Conservation (phyloP, 1,284 basidiomycete genomes). For the Cryptococcus sp. region DNA sequence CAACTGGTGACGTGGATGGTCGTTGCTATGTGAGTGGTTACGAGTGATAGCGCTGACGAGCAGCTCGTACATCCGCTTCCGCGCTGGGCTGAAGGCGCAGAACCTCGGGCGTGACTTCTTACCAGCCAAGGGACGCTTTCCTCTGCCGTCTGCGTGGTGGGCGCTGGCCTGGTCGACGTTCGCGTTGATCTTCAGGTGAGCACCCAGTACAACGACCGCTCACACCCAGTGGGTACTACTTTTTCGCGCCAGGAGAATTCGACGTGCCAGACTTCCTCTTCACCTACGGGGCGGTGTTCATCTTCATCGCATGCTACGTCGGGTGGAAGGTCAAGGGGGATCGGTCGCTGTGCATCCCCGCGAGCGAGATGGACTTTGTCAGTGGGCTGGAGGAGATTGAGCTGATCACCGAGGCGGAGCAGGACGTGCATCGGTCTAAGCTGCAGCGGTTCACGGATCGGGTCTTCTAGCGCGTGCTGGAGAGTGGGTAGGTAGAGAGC, state of each 20-base stretch:
- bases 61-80: too few relatives aligned
- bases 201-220: neutral
- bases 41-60: too few relatives aligned
- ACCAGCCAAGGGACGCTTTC: too few relatives aligned
- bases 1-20: slow-evolving; percentile 15
- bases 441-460: too few relatives aligned
- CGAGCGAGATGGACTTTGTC: slow-evolving; percentile 18
- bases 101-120: too few relatives aligned
- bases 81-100: too few relatives aligned
- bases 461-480: too few relatives aligned
- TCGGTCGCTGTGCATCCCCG: slow-evolving; percentile 8
- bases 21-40: too few relatives aligned
- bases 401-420: slow-evolving; percentile 13
- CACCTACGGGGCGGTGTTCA: slow-evolving; percentile 19
- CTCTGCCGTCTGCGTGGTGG: slow-evolving; percentile 20
- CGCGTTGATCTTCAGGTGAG: slow-evolving; percentile 9
- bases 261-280: slow-evolving; percentile 21
- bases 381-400: slow-evolving; percentile 21
- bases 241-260: slow-evolving; percentile 17
- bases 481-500: too few relatives aligned
- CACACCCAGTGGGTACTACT: slow-evolving; percentile 13
- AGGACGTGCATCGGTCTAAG: too few relatives aligned
- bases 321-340: slow-evolving; percentile 16
- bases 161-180: slow-evolving; percentile 4
- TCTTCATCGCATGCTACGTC: slow-evolving; percentile 17